Evolutionary conservation across 129 eudicot genomes (phyloP).

Genomic region (Escallonia rubra): DNA sequence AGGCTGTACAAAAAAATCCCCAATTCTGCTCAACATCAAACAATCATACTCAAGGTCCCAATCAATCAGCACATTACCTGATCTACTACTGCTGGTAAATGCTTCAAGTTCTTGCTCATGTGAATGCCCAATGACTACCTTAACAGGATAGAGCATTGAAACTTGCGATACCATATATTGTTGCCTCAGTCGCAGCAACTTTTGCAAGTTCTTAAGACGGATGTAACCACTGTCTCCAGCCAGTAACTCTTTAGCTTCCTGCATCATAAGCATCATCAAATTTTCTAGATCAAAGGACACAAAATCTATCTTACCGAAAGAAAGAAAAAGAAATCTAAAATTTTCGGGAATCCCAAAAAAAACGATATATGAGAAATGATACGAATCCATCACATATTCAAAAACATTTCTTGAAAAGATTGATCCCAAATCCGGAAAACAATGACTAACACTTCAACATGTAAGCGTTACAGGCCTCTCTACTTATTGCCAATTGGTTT

Average conservation of each 20-base stretch:
- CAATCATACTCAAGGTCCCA: neutral
- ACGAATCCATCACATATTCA: no score
- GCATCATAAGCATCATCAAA: slow-evolving; percentile 1
- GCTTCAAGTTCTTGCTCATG: slow-evolving; percentile 90
- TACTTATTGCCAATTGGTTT: no score
- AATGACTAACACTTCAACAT: no score
- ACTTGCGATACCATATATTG: slow-evolving; percentile 86
- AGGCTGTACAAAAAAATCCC: no score
- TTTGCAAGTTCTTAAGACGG: slow-evolving; percentile 51
- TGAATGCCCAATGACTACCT: slow-evolving; percentile 53
- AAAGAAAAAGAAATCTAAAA: neutral
- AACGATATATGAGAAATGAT: no score
- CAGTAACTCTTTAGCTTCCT: slow-evolving; percentile 73
- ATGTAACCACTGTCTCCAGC: slow-evolving; percentile 72
- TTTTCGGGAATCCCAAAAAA: no score
- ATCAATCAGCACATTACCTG: slow-evolving; percentile 34
- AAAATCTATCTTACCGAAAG: neutral
- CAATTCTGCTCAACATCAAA: no score
- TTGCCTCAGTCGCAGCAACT: slow-evolving; percentile 70
- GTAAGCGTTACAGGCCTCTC: no score
- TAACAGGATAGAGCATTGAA: slow-evolving; percentile 80
- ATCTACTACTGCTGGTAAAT: slow-evolving; percentile 49
- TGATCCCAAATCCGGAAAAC: no score
- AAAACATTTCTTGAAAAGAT: no score
- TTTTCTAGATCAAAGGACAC: neutral